Evolutionary conservation across 2,329 filamentous ascomycete genomes (phyloP).

Genomic region (Bipolaris victoriae): DNA sequence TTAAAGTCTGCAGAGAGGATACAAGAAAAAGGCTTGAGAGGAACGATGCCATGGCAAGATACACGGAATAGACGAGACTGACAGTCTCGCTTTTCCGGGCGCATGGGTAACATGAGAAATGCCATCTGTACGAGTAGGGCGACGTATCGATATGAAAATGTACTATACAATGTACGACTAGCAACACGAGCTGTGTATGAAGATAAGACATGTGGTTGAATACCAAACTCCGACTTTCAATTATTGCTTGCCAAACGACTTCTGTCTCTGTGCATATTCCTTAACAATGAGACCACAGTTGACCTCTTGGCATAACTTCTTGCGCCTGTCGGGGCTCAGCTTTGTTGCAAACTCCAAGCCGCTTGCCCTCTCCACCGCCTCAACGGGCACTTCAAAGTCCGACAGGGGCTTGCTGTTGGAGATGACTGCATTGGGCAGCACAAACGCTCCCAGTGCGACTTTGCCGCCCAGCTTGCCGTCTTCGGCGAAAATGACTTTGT

Average conservation of each 20-base stretch:
- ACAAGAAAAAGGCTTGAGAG: background rate
- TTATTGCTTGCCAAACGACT: slow-evolving; percentile 48
- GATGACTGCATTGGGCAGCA: slow-evolving; percentile 90
- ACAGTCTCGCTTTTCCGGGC: background rate
- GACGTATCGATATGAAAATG: slow-evolving; percentile 15
- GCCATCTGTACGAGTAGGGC: slow-evolving; percentile 7
- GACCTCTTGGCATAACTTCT: slow-evolving; percentile 84
- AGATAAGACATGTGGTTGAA: slow-evolving; percentile 7
- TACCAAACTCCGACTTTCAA: slow-evolving; percentile 8
- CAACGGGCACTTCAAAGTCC: slow-evolving; percentile 94
- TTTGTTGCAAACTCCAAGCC: slow-evolving; percentile 89
- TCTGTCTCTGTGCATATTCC: slow-evolving; percentile 72
- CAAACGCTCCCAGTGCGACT: slow-evolving; percentile 91
- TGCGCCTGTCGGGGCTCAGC: slow-evolving; percentile 74
- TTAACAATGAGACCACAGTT: slow-evolving; percentile 81
- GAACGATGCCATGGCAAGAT: background rate
- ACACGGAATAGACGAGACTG: background rate
- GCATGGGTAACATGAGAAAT: background rate
- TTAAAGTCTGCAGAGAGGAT: slow-evolving; percentile 7
- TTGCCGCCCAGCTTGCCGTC: slow-evolving; percentile 68
- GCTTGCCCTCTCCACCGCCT: slow-evolving; percentile 88
- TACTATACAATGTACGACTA: slow-evolving; percentile 35
- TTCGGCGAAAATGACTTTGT: slow-evolving; percentile 98
- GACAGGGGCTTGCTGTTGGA: slow-evolving; percentile 83
- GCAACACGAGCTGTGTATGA: slow-evolving; percentile 11